phyloP scores from a whole-genome alignment of 768 basidiomycete genomes.

The Neoboletus subvelutipes region DNA sequence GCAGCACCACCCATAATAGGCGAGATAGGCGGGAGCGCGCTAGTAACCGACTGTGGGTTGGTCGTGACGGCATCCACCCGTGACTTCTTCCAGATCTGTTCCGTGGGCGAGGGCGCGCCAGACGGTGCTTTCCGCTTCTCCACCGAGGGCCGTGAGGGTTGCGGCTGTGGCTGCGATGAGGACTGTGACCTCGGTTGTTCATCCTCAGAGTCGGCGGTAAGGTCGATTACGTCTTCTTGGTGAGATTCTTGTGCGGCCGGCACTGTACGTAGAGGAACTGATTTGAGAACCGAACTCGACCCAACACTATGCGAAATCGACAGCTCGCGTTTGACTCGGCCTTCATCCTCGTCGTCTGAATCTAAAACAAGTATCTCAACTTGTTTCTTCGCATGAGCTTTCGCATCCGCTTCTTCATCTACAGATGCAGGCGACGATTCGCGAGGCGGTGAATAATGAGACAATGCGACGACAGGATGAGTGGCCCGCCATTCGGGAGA shows the following conservation, averaged over 20 bases:
- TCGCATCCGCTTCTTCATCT: slow-evolving; percentile 32
- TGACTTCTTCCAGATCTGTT: slow-evolving; percentile 75
- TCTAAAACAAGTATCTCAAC: slow-evolving; percentile 67
- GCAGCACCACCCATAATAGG: slow-evolving; percentile 13
- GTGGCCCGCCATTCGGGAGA: slow-evolving; percentile 67
- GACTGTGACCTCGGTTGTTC: slow-evolving; percentile 46
- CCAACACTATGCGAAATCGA: slow-evolving; percentile 63
- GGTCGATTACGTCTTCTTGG: slow-evolving; percentile 68
- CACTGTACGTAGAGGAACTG: slow-evolving; percentile 19
- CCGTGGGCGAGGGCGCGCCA: slow-evolving; percentile 53
- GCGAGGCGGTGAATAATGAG: slow-evolving; percentile 31
- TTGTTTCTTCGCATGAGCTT: slow-evolving; percentile 47
- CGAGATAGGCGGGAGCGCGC: slow-evolving; percentile 27
- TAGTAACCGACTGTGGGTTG: slow-evolving; percentile 10
- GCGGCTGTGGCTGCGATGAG: slow-evolving; percentile 31
- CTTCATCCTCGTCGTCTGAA: slow-evolving; percentile 76
- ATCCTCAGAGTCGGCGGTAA: slow-evolving; percentile 79
- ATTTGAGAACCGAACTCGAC: slow-evolving; percentile 34
- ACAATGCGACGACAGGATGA: slow-evolving; percentile 40
- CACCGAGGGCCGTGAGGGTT: slow-evolving; percentile 28
- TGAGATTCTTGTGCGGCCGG: slow-evolving; percentile 30
- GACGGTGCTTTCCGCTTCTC: slow-evolving; percentile 62
- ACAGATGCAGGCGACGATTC: slow-evolving; percentile 28
- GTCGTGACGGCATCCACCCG: slow-evolving; percentile 32
- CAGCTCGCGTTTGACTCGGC: slow-evolving; percentile 70